Conservation (phyloP, 2,329 filamentous ascomycete species). For the Botrytis elliptica region DNA sequence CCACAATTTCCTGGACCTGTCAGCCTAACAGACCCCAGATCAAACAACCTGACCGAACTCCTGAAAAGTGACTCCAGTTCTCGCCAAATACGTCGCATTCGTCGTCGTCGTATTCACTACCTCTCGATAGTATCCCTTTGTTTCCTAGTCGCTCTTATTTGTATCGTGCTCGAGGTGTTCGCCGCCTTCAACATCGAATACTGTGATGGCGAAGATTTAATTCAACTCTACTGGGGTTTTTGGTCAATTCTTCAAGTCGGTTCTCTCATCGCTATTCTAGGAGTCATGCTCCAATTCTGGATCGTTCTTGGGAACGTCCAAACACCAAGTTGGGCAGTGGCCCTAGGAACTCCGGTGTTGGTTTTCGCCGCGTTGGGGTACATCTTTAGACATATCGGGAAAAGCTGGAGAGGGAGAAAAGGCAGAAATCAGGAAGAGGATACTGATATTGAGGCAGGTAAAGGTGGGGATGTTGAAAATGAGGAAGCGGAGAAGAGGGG, state of each 20-base stretch:
- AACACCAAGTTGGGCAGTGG: slow-evolving; percentile 60
- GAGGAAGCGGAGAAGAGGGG: background rate
- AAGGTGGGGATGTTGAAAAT: background rate
- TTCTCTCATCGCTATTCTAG: slow-evolving; percentile 56
- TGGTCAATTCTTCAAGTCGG: slow-evolving; percentile 61
- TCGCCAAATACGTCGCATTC: slow-evolving; percentile 10
- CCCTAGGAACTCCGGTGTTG: slow-evolving; percentile 58
- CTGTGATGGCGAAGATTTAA: slow-evolving; percentile 59
- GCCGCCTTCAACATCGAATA: slow-evolving; percentile 45
- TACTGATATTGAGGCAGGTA: background rate
- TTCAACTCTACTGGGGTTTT: slow-evolving; percentile 59
- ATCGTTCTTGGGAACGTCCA: slow-evolving; percentile 50
- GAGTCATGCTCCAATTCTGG: slow-evolving; percentile 54
- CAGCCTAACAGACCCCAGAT: slow-evolving; percentile 22
- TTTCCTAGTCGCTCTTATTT: slow-evolving; percentile 46
- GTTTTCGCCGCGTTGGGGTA: slow-evolving; percentile 50
- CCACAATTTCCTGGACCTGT: background rate
- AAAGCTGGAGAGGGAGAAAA: slow-evolving; percentile 6
- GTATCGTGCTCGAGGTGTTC: slow-evolving; percentile 56
- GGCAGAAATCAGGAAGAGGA: background rate
- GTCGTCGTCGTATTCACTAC: slow-evolving; percentile 35
- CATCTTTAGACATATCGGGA: slow-evolving; percentile 34
- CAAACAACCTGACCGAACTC: slow-evolving; percentile 26
- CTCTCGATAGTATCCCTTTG: slow-evolving; percentile 47
- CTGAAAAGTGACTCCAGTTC: slow-evolving; percentile 19